phyloP scores from a whole-genome alignment of 2,329 filamentous ascomycete genomes.

The Verticillium tricorpus region DNA sequence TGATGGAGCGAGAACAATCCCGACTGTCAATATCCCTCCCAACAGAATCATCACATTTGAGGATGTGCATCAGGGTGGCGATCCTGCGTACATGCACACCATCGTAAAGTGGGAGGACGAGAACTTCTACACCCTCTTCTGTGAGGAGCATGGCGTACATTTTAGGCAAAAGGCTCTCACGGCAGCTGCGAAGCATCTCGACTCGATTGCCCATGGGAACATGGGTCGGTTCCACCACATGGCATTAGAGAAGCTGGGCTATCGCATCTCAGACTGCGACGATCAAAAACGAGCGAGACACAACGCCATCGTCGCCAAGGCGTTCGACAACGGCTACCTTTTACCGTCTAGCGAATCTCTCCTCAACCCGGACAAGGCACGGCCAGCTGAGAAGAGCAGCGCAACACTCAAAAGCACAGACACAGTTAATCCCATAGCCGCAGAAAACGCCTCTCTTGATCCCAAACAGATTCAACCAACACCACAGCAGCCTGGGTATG shows the following conservation, averaged over 20 bases:
- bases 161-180: constrained; percentile 12
- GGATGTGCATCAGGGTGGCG: constrained; percentile 15
- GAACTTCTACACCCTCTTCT: constrained; percentile 15
- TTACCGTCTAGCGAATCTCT: not conserved
- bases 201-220: constrained; percentile 10
- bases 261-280: constrained; percentile 12
- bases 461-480: not conserved
- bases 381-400: too few species aligned
- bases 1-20: not conserved
- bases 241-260: constrained; percentile 12
- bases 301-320: constrained; percentile 11
- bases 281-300: constrained; percentile 8
- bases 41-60: constrained; percentile 17
- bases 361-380: not conserved
- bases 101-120: constrained; percentile 11
- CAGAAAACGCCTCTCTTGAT: not conserved
- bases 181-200: constrained; percentile 14
- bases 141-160: constrained; percentile 15
- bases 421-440: not conserved
- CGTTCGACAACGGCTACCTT: constrained; percentile 12
- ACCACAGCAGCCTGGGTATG: not conserved
- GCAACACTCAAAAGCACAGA: not conserved
- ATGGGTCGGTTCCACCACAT: constrained; percentile 5
- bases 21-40: not conserved
- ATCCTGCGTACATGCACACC: constrained; percentile 13